Percentiles rank a stretch among this genome's conserved stretches.
Evolutionary conservation across 2,329 filamentous ascomycete genomes (phyloP).

Genomic region (Celoporthe dispersa): DNA sequence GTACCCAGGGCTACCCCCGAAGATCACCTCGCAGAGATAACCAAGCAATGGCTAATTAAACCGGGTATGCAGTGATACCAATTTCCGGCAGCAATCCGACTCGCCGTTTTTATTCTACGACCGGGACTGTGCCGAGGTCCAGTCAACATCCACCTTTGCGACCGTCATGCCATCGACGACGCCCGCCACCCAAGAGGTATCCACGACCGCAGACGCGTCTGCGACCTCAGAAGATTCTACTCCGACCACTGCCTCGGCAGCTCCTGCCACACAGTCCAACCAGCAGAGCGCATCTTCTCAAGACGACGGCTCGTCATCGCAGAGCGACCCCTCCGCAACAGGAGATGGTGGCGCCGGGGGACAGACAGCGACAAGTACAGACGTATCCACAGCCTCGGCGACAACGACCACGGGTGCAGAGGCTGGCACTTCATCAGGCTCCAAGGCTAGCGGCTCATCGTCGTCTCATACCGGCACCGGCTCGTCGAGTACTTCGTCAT

Average conservation of each 20-base stretch:
- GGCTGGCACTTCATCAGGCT: background rate
- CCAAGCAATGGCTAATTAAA: background rate
- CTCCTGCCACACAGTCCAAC: background rate
- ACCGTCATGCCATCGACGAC: slow-evolving; percentile 14
- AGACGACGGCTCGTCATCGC: background rate
- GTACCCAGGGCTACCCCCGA: background rate
- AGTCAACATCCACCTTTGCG: slow-evolving; percentile 25
- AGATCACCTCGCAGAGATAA: background rate
- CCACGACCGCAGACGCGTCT: background rate
- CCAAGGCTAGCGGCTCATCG: background rate
- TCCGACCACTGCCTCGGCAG: background rate
- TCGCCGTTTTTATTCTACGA: slow-evolving; percentile 29
- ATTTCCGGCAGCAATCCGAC: slow-evolving; percentile 26
- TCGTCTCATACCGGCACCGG: background rate
- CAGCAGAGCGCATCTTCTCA: background rate
- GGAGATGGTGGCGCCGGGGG: background rate
- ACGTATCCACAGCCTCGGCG: background rate
- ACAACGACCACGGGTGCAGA: background rate
- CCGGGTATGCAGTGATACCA: slow-evolving; percentile 8
- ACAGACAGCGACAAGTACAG: background rate
- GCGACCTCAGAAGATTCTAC: background rate
- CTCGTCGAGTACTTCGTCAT: background rate
- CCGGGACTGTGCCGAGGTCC: slow-evolving; percentile 24
- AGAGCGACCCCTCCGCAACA: background rate
- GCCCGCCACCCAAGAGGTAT: background rate